Conservation (phyloP, 305 asterid species). For the Caryopteris hybrid region DNA sequence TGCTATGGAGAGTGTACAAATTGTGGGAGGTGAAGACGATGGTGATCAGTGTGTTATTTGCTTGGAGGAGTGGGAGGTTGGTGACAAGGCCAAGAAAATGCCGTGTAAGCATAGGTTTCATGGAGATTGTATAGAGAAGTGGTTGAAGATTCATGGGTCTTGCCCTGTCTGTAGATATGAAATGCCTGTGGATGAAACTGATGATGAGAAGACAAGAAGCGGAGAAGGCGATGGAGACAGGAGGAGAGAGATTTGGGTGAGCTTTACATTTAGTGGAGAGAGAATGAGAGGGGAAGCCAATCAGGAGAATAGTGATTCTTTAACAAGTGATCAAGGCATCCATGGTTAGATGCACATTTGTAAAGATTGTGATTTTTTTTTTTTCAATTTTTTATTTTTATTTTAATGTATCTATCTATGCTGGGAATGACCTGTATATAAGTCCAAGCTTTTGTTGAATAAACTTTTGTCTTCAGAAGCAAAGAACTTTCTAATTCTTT, state of each 20-base stretch:
- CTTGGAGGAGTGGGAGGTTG: constrained; percentile 58
- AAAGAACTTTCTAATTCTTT: background rate
- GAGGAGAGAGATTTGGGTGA: constrained; percentile 53
- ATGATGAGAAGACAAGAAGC: constrained; percentile 9
- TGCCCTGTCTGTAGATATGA: constrained; percentile 77
- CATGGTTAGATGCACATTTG: background rate
- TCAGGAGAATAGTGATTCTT: constrained; percentile 11
- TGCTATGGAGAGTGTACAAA: constrained; percentile 41
- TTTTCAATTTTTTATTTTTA: background rate
- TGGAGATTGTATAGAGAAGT: constrained; percentile 52
- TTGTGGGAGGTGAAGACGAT: constrained; percentile 15
- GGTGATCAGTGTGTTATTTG: constrained; percentile 55
- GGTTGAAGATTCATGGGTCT: constrained; percentile 70
- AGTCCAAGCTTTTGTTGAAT: background rate
- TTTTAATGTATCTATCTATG: background rate
- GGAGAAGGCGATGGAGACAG: constrained; percentile 30
- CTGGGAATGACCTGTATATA: constrained; percentile 17
- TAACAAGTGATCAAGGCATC: constrained; percentile 4
- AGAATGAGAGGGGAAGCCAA: constrained; percentile 18
- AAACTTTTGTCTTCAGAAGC: background rate
- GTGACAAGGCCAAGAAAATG: constrained; percentile 53
- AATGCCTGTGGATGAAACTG: constrained; percentile 60
- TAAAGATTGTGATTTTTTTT: background rate
- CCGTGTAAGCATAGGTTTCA: constrained; percentile 76
- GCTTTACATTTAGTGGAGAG: constrained; percentile 22